Conservation (phyloP, 2,329 filamentous ascomycete species). For the Chaetomium sp. region DNA sequence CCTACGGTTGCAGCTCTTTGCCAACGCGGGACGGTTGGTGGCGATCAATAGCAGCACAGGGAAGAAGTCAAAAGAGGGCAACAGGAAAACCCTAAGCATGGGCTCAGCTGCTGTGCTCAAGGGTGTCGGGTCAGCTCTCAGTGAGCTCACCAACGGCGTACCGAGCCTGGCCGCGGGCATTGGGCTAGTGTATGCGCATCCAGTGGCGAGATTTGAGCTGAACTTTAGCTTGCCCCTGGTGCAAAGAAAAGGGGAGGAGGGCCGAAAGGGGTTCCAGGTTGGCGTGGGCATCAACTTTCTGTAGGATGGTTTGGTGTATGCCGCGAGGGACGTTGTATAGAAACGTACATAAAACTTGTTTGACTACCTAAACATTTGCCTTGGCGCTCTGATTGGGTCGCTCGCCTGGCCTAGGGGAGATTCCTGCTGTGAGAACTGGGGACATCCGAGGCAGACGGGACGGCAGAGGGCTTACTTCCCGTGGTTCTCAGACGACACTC, state of each 20-base stretch:
- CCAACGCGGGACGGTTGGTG: constrained; percentile 82
- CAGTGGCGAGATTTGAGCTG: constrained; percentile 86
- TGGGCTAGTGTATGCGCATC: constrained; percentile 90
- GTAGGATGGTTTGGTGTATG: constrained; percentile 38
- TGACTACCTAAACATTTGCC: too few relatives aligned
- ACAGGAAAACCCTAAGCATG: constrained; percentile 29
- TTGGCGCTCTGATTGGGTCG: too few relatives aligned
- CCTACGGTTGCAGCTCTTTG: constrained; percentile 80
- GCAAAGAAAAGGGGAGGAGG: constrained; percentile 74
- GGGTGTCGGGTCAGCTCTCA: constrained; percentile 55
- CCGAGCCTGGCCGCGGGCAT: constrained; percentile 83
- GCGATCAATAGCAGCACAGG: constrained; percentile 56
- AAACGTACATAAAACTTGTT: neutral
- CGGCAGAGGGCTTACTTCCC: too few relatives aligned
- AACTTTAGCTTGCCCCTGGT: constrained; percentile 90
- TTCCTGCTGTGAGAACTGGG: too few relatives aligned
- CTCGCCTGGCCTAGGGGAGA: too few relatives aligned
- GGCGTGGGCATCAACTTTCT: constrained; percentile 96
- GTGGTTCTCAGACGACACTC: too few relatives aligned
- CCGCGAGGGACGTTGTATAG: neutral
- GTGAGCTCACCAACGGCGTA: constrained; percentile 64
- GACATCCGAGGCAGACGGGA: too few relatives aligned
- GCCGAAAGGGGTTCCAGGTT: constrained; percentile 84
- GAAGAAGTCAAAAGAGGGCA: constrained; percentile 38
- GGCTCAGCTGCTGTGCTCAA: constrained; percentile 41